Evolutionary conservation across 768 basidiomycete species (phyloP).

Genomic region (Cubamyces sp.): DNA sequence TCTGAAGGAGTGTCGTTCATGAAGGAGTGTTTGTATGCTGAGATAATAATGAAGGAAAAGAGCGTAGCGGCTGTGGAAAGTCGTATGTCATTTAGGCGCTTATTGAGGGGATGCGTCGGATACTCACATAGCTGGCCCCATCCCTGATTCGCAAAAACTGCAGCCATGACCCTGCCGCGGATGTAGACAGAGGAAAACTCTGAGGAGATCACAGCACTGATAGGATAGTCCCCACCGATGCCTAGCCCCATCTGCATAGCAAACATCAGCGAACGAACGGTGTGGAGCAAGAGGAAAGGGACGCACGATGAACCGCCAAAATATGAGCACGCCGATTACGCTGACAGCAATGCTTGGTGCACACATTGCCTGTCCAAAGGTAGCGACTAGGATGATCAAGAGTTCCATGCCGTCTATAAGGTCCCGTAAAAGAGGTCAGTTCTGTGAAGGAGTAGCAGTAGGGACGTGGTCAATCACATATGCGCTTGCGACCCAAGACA

Average conservation of each 20-base stretch:
- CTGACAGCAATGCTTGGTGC: slow-evolving; percentile 42
- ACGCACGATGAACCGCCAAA: slow-evolving; percentile 50
- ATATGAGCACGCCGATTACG: slow-evolving; percentile 47
- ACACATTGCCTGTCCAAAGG: slow-evolving; percentile 44
- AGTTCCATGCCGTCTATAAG: slow-evolving; percentile 48
- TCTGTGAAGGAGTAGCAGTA: no score
- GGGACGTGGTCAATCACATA: slow-evolving; percentile 29
- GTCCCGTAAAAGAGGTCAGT: no score
- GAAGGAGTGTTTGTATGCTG: slow-evolving; percentile 68
- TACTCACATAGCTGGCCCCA: slow-evolving; percentile 45
- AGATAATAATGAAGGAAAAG: slow-evolving; percentile 65
- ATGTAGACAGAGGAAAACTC: slow-evolving; percentile 52
- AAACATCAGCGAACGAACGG: background rate
- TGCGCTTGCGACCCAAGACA: slow-evolving; percentile 45
- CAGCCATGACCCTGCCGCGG: slow-evolving; percentile 53
- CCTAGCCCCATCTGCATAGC: slow-evolving; percentile 39
- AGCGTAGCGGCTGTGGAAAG: slow-evolving; percentile 62
- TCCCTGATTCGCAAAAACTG: slow-evolving; percentile 51
- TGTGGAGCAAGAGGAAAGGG: background rate
- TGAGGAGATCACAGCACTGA: slow-evolving; percentile 50
- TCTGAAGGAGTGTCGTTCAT: slow-evolving; percentile 47
- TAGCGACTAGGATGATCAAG: slow-evolving; percentile 43
- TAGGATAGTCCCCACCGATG: slow-evolving; percentile 53
- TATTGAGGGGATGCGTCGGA: background rate
- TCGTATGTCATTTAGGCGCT: slow-evolving; percentile 3